Conservation (phyloP, 164 flowering plant species). For the Hamamelis virginiana region DNA sequence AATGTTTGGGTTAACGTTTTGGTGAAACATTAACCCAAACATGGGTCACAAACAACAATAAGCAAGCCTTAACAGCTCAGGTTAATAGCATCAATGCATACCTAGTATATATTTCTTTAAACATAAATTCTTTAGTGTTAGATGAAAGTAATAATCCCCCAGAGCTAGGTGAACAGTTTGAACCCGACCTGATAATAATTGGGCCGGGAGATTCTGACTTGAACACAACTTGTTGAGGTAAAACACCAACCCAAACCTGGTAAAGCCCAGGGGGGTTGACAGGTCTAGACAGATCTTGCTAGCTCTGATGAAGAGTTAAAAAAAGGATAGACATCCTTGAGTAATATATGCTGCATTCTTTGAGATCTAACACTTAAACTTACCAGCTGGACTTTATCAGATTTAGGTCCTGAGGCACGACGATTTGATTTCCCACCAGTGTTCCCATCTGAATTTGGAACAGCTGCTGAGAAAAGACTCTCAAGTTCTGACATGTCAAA, state of each 20-base stretch:
- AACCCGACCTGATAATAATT: neutral
- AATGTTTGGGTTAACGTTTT: too few species aligned
- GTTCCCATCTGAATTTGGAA: slow-evolving; percentile 54
- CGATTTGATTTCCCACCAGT: slow-evolving; percentile 49
- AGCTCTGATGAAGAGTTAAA: neutral
- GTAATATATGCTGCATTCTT: too few species aligned
- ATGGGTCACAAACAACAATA: too few species aligned
- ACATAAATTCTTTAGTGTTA: neutral
- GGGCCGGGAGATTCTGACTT: neutral
- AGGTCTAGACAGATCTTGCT: neutral
- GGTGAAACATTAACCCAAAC: too few species aligned
- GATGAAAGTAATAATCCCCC: neutral
- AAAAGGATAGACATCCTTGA: neutral
- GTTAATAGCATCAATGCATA: too few species aligned
- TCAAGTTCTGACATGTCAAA: slow-evolving; percentile 95
- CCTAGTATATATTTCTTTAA: neutral
- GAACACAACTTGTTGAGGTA: neutral
- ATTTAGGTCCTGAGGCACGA: slow-evolving; percentile 54
- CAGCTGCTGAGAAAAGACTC: slow-evolving; percentile 79
- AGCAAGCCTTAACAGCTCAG: too few species aligned
- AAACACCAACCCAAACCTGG: neutral
- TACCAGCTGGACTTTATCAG: slow-evolving; percentile 94
- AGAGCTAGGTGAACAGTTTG: neutral
- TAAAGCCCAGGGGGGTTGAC: neutral
- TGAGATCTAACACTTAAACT: slow-evolving; percentile 1